Conservation (phyloP, 768 basidiomycete genomes). For the Naematelia aurantialba region DNA sequence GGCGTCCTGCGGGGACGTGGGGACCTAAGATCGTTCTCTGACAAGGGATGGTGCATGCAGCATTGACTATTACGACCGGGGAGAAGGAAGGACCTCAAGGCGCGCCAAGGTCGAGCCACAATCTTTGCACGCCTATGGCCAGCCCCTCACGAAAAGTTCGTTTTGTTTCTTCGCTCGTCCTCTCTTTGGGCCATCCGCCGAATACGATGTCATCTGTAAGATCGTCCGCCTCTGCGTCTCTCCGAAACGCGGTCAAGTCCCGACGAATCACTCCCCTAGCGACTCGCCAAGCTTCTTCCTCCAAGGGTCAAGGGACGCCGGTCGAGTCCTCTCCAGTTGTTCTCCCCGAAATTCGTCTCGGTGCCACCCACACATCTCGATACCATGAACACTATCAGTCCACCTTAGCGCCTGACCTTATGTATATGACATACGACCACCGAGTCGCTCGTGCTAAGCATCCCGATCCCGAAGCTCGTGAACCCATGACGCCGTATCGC, state of each 20-base stretch:
- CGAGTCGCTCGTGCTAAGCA: slow-evolving; percentile 25
- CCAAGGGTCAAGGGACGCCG: neutral
- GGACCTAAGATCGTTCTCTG: no score
- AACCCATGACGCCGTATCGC: slow-evolving; percentile 68
- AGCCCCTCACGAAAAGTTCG: neutral
- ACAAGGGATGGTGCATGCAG: no score
- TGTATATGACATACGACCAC: slow-evolving; percentile 94
- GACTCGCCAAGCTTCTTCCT: neutral
- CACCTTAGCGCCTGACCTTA: slow-evolving; percentile 77
- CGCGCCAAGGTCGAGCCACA: neutral
- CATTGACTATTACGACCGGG: no score
- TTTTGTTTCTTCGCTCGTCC: neutral
- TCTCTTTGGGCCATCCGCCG: neutral
- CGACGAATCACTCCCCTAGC: neutral
- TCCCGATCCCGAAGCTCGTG: slow-evolving; percentile 55
- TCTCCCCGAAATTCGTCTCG: slow-evolving; percentile 47
- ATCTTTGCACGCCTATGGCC: neutral
- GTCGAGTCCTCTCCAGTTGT: slow-evolving; percentile 7
- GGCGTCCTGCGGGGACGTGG: neutral
- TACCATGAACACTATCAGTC: slow-evolving; percentile 77
- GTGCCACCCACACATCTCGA: slow-evolving; percentile 56
- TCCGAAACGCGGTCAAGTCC: neutral
- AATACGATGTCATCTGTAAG: neutral
- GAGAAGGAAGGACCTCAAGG: no score
- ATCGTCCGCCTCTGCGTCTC: neutral